Base-by-base conservation (phyloP, 2,329 filamentous ascomycete genomes). In the Lithohypha guttulata region DNA sequence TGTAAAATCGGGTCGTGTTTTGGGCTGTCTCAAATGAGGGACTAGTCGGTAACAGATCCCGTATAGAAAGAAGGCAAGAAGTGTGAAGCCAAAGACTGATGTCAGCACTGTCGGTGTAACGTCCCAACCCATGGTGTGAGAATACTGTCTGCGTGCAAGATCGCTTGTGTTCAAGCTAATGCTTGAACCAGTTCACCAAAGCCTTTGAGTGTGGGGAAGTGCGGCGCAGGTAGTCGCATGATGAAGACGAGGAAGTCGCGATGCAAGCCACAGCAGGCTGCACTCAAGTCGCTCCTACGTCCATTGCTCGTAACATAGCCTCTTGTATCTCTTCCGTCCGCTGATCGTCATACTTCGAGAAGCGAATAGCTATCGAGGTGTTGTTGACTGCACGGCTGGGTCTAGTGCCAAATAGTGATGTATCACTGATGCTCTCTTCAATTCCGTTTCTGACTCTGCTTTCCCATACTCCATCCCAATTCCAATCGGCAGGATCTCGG, bases 381-480 rank as follows among this genome's bases (percentile, higher is more conserved):
- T 40, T 27, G 30, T 36, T 42, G 15, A 37, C 39, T 9, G 6
- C 22, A 22, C 29, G 9, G 14, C 36, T 26, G 34, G 4, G 67
- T 65, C 42, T 70, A 18, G 15, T 43, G 4, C 85, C 84, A 61
- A 79, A 96, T 17, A 96, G 62, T 3, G 84, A 78, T 2, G 77
- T 66, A 50, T 96, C 89, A 1, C 84, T 83, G 34, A 85, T 63
- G 53, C 85, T 93, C 7, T 73, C 70, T 35, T 79, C 73, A 29
- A 95, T 75, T 13, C 81, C 81, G 58, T 81, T 83, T 59, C 76
- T 79, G 1, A 94, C 87, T 39, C 89, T 73, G 48, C 87, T 81
- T 56, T 93, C 84, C 89, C 89, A 98, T 0, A 96, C 89, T 0
- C 89, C 87, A 53, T 94, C 85, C 89, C 89, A 96, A 55, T 93